Evolutionary conservation across 2,329 filamentous ascomycete genomes (phyloP).

Genomic region (Pseudogymnoascus sp.): DNA sequence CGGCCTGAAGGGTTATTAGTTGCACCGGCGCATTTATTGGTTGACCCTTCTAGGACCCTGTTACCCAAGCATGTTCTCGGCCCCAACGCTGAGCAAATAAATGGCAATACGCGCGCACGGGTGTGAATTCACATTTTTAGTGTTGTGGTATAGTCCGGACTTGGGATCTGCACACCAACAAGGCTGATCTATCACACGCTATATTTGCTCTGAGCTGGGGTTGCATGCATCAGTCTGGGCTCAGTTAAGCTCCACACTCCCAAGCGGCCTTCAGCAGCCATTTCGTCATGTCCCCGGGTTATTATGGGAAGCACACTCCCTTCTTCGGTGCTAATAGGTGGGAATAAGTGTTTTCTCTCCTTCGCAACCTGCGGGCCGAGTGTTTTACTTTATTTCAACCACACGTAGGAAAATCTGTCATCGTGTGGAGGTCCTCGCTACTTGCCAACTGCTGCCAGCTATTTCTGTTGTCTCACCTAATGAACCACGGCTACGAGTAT

Average conservation of each 20-base stretch:
- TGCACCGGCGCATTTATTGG: not conserved
- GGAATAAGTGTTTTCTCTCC: not conserved
- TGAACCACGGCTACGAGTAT: not conserved
- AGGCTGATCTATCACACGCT: not conserved
- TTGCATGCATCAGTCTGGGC: not conserved
- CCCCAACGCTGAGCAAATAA: not conserved
- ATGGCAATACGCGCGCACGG: too few relatives aligned
- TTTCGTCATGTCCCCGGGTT: not conserved
- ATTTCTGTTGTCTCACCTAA: not conserved
- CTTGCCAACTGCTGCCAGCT: not conserved
- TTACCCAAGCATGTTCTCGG: not conserved
- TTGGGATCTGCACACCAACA: not conserved
- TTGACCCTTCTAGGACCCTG: not conserved
- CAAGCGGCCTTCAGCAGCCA: not conserved
- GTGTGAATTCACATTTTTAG: too few relatives aligned
- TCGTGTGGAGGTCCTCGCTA: not conserved
- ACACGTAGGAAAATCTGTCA: not conserved
- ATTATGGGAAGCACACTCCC: not conserved
- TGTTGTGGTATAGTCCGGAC: too few relatives aligned
- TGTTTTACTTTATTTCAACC: constrained; percentile 1
- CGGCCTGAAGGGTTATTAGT: not conserved
- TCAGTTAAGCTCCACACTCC: not conserved
- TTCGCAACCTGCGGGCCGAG: not conserved
- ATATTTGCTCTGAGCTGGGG: not conserved
- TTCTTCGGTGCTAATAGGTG: not conserved